Base-by-base conservation (phyloP, 1,139 yeast genomes). In the Scheffersomyces titani region DNA sequence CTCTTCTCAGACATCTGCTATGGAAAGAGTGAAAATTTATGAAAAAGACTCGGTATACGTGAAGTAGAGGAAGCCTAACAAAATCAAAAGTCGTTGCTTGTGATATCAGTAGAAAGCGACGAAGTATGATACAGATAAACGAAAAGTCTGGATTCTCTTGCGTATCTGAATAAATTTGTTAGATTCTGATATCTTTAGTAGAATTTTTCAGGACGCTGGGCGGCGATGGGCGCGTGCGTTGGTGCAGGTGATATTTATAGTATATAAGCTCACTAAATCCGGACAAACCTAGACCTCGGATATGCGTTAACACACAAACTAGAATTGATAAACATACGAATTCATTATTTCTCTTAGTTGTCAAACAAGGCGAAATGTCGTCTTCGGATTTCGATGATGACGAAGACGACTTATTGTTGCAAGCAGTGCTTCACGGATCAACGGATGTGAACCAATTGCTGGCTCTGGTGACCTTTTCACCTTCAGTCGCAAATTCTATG, bases 331-430 rank as follows among this genome's bases (percentile, higher is more conserved):
- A 11, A 7, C 40, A 9, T 11, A 30, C 3, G 40, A 30, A 30
- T 4, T 30, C 11, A 30, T 9, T 6, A 30, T 22, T 19, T 46
- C 19, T 46, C 49, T 46, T n/a, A 20, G n/a, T 46, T 46, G 49
- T 20, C 49, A 19, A 46, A 22, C 48, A 46, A 50, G 40, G 16
- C n/a, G 50, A 36, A 3, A 66, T 65, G 69, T 58, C 67, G 47
- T 56, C 66, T 40, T 65, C 73, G 51, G 75, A 70, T 48, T 77
- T 78, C 60, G 78, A 75, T 52, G 82, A 77, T 58, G 81, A 77
- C 51, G 81, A 78, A 55, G 80, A 75, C 55, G 81, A 76, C 57
- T 77, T 72, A 54, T 57, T 75, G 44, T 60, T 75, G 49, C 70
- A 61, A 51, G 66, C 65, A 5, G 51, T 64, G 4, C 40, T 30